These are phyloP conservation scores for Fusarium sp. DNA, from an alignment of 2,329 filamentous ascomycete species.

Conservation along the genomic window DNA sequence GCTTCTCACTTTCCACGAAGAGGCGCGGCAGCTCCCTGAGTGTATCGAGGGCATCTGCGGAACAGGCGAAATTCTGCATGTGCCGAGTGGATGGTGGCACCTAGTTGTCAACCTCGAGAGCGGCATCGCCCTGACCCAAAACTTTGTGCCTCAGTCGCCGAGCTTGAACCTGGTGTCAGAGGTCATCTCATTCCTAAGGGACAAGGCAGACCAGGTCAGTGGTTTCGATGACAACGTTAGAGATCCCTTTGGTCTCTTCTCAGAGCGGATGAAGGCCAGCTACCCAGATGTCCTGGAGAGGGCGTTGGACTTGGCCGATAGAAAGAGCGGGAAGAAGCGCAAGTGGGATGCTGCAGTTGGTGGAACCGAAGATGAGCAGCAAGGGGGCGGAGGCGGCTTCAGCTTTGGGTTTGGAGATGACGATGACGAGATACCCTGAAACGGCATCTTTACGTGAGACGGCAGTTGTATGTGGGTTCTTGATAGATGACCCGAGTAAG, in stretches of 20 bases:
- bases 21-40: slow-evolving; percentile 79
- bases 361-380: slow-evolving; percentile 49
- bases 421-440: slow-evolving; percentile 60
- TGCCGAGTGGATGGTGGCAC: slow-evolving; percentile 97
- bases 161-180: slow-evolving; percentile 71
- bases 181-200: slow-evolving; percentile 82
- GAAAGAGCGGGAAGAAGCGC: slow-evolving; percentile 75
- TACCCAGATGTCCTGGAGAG: slow-evolving; percentile 76
- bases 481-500: background rate
- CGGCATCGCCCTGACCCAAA: slow-evolving; percentile 92
- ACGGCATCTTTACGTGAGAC: slow-evolving; percentile 5
- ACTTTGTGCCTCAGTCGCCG: slow-evolving; percentile 82
- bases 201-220: slow-evolving; percentile 87
- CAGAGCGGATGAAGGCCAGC: slow-evolving; percentile 71
- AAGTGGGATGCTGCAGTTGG: slow-evolving; percentile 86
- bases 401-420: slow-evolving; percentile 68
- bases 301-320: slow-evolving; percentile 74
- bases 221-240: slow-evolving; percentile 81
- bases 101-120: slow-evolving; percentile 89
- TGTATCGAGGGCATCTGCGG: slow-evolving; percentile 88
- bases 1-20: slow-evolving; percentile 88
- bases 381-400: slow-evolving; percentile 53
- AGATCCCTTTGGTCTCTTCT: slow-evolving; percentile 82
- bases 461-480: background rate
- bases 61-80: slow-evolving; percentile 88